phyloP scores from a whole-genome alignment of 2,329 filamentous ascomycete genomes.

The Coniochaeta sp. region DNA sequence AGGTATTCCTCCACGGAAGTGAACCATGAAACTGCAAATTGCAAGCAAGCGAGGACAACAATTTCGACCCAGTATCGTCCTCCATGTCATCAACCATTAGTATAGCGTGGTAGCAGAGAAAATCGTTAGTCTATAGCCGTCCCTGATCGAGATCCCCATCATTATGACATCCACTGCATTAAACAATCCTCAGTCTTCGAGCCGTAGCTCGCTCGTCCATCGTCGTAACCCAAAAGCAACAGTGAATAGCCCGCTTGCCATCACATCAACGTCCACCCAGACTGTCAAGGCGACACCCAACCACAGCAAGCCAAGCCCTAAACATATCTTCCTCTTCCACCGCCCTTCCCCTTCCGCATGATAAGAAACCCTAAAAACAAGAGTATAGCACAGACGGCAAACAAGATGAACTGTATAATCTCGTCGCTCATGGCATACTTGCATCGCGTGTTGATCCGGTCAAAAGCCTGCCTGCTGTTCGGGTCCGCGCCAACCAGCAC shows the following conservation, averaged over 20 bases:
- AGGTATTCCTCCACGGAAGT: neutral
- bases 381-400: neutral
- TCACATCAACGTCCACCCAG: neutral
- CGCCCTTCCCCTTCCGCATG: neutral
- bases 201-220: neutral
- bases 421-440: neutral
- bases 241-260: neutral
- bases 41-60: neutral
- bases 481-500: slow-evolving; percentile 2
- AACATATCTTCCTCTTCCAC: neutral
- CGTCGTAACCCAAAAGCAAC: too few species aligned
- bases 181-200: neutral
- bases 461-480: neutral
- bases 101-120: neutral
- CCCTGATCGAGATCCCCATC: neutral
- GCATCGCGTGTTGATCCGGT: neutral
- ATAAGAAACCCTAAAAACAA: neutral
- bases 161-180: neutral
- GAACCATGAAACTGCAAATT: neutral
- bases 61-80: neutral
- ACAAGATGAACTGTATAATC: slow-evolving; percentile 1
- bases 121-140: neutral
- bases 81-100: neutral
- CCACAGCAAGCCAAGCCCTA: neutral
- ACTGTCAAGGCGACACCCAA: neutral